phyloP scores from a whole-genome alignment of 164 flowering plant species.

The Nymphaea thermarum region DNA sequence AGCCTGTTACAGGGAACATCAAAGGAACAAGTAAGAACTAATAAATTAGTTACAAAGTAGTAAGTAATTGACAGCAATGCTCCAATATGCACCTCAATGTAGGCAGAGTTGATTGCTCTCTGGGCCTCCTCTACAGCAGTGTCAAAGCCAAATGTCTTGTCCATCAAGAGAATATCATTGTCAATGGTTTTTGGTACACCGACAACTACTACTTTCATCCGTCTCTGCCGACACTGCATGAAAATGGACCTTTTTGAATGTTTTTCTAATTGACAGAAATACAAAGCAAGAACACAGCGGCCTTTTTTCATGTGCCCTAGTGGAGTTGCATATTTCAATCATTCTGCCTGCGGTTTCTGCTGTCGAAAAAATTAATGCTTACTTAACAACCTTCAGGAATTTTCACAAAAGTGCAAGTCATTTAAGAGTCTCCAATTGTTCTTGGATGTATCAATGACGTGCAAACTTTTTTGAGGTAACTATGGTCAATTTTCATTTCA shows the following conservation, averaged over 20 bases:
- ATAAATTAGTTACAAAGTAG: neutral
- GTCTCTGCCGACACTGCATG: conserved; percentile 53
- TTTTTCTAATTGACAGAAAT: too few species aligned
- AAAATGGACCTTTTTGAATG: neutral
- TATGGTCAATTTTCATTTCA: too few species aligned
- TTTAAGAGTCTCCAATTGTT: too few species aligned
- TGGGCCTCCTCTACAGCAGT: conserved; percentile 95
- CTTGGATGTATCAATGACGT: too few species aligned
- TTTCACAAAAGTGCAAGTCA: too few species aligned
- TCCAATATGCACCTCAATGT: conserved; percentile 57
- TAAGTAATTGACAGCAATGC: neutral
- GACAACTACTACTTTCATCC: conserved; percentile 62
- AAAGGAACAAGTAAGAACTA: neutral
- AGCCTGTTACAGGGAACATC: conserved; percentile 34
- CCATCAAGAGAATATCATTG: conserved; percentile 84
- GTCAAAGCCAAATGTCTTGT: conserved; percentile 93
- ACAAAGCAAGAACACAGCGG: too few species aligned
- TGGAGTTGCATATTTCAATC: too few species aligned
- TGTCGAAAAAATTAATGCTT: too few species aligned
- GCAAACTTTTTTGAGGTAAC: too few species aligned
- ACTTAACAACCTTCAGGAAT: too few species aligned
- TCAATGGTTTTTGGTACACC: conserved; percentile 98
- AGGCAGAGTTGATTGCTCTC: conserved; percentile 89
- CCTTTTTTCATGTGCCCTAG: too few species aligned
- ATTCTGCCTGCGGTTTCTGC: too few species aligned